These are phyloP conservation scores for Hymenoscyphus scutula DNA, from an alignment of 2,329 filamentous ascomycete species.

Conservation along the genomic window DNA sequence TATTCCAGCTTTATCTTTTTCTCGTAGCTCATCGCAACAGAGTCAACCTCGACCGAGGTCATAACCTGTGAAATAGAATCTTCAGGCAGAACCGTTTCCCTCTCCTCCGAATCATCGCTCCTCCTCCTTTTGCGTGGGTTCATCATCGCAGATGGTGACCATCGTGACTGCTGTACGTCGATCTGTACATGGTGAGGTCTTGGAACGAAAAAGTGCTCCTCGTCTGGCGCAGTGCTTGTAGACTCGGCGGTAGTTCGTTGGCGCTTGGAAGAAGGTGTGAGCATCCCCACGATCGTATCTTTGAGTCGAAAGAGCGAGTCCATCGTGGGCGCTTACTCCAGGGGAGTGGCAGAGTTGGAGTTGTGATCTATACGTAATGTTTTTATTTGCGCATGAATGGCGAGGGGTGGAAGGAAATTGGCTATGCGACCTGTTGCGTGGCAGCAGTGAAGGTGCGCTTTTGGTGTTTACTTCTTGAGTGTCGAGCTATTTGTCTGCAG, in stretches of 20 bases:
- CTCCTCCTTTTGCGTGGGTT: conserved; percentile 31
- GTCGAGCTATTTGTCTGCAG: not conserved
- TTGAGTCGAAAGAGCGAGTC: conserved; percentile 31
- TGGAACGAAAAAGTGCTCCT: conserved; percentile 20
- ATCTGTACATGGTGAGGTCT: conserved; percentile 23
- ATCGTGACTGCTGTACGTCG: conserved; percentile 23
- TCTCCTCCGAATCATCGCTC: conserved; percentile 22
- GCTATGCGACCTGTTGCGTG: not conserved
- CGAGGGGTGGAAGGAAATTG: not conserved
- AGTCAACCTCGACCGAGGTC: conserved; percentile 11
- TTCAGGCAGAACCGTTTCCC: conserved; percentile 18
- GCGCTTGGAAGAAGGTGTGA: conserved; percentile 37
- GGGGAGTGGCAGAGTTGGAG: not conserved
- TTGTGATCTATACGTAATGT: not conserved
- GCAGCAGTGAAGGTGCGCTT: not conserved
- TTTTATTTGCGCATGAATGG: not conserved
- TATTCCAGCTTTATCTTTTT: not conserved
- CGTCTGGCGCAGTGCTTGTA: conserved; percentile 13
- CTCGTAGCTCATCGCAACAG: not conserved
- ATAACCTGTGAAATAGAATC: conserved; percentile 27
- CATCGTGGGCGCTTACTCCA: conserved; percentile 21
- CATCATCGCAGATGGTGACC: conserved; percentile 15
- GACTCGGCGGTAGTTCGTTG: conserved; percentile 32
- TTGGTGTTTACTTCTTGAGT: not conserved
- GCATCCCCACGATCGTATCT: conserved; percentile 30